Percentiles rank a stretch among this genome's conserved stretches.
Conservation (phyloP, 805 yeast genomes). For the Metschnikowia drakensbergensis region DNA sequence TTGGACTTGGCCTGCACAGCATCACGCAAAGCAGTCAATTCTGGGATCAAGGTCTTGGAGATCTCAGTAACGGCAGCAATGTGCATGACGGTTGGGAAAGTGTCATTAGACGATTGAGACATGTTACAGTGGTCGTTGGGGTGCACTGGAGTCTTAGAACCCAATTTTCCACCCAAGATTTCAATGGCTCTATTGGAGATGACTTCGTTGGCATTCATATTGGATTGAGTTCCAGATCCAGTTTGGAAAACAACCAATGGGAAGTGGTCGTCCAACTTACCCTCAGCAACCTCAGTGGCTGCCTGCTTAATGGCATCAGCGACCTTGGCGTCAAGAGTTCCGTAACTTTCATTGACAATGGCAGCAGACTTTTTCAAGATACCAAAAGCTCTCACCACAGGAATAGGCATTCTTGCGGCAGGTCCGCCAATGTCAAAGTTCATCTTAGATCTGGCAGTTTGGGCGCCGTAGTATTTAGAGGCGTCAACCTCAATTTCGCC, state of each 20-base stretch:
- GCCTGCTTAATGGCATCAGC: conserved; percentile 87
- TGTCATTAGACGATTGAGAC: conserved; percentile 98
- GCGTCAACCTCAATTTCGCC: conserved; percentile 92
- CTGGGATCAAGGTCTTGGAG: conserved; percentile 70
- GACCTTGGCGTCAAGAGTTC: conserved; percentile 75
- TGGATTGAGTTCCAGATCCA: conserved; percentile 97
- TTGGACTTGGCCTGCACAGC: conserved; percentile 73
- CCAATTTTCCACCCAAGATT: conserved; percentile 84
- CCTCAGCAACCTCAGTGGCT: conserved; percentile 91
- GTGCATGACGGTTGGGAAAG: conserved; percentile 99
- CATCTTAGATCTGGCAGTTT: conserved; percentile 87
- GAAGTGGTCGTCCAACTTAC: conserved; percentile 89
- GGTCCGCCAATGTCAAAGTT: conserved; percentile 96
- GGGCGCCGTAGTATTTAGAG: conserved; percentile 96
- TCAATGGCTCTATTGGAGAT: conserved; percentile 98
- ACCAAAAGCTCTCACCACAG: conserved; percentile 90
- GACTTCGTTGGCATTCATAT: conserved; percentile 99
- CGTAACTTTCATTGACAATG: conserved; percentile 77
- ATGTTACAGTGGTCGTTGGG: conserved; percentile 98
- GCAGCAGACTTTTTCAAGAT: conserved; percentile 93
- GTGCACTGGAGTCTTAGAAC: conserved; percentile 92
- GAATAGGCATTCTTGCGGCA: conserved; percentile 86
- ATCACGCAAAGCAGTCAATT: conserved; percentile 70
- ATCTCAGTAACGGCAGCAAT: conserved; percentile 96
- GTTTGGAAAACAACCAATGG: conserved; percentile 99